A percentile compares a stretch with the other conserved stretches of the same genome.
phyloP scores from a whole-genome alignment of 305 asterid species.

The Fraxinus sp. region DNA sequence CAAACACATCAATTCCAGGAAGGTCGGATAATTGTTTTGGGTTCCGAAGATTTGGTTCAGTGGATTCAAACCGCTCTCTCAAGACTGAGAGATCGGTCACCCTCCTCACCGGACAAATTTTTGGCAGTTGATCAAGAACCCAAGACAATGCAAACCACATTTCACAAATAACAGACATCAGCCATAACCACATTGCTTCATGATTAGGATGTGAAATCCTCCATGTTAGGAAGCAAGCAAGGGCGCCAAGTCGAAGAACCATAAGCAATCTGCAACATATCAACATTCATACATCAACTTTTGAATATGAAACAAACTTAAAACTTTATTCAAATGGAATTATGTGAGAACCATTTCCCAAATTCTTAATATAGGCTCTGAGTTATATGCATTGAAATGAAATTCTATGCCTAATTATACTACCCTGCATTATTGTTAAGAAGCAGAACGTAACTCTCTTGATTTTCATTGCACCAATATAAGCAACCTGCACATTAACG shows the following conservation, averaged over 20 bases:
- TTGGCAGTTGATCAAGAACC: conserved; percentile 88
- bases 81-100: conserved; percentile 68
- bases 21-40: conserved; percentile 82
- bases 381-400: not conserved
- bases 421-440: not conserved
- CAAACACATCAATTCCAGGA: conserved; percentile 83
- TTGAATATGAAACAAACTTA: not conserved
- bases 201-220: conserved; percentile 77
- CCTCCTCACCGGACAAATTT: conserved; percentile 80
- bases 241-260: conserved; percentile 70
- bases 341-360: not conserved
- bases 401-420: not conserved
- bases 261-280: conserved; percentile 54
- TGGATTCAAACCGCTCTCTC: conserved; percentile 68
- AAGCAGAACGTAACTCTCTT: not conserved
- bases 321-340: not conserved
- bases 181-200: conserved; percentile 89
- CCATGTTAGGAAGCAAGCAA: conserved; percentile 81
- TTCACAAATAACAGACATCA: conserved; percentile 84
- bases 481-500: conserved; percentile 16
- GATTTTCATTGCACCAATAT: not conserved
- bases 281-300: not conserved
- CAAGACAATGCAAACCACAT: conserved; percentile 91
- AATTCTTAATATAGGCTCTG: not conserved
- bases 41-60: conserved; percentile 69